Evolutionary conservation across 805 yeast genomes (phyloP).

Genomic region (Danielia reshetovae): DNA sequence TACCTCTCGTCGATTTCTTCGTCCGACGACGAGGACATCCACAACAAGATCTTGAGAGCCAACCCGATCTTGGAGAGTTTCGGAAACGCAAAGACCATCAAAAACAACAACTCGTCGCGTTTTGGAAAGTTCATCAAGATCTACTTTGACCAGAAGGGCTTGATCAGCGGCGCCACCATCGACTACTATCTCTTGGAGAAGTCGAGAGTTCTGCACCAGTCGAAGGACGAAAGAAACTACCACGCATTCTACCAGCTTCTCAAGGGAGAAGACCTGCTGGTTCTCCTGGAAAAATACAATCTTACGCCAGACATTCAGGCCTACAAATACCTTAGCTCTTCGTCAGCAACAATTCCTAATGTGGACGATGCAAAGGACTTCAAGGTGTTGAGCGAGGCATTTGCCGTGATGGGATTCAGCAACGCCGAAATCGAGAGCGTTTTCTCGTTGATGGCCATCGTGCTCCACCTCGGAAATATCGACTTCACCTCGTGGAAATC

Average conservation of each 20-base stretch:
- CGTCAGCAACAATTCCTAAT: constrained; percentile 58
- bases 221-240: constrained; percentile 77
- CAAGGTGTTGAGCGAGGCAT: constrained; percentile 56
- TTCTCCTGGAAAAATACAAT: constrained; percentile 40
- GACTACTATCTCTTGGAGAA: constrained; percentile 94
- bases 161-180: constrained; percentile 82
- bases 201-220: constrained; percentile 82
- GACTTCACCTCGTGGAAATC: constrained; percentile 61
- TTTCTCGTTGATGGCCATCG: constrained; percentile 64
- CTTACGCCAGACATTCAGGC: constrained; percentile 34
- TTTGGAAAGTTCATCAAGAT: constrained; percentile 95
- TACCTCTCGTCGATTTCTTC: constrained; percentile 77
- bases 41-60: constrained; percentile 82
- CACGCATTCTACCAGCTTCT: constrained; percentile 89
- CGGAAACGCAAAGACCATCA: constrained; percentile 94
- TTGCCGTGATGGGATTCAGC: constrained; percentile 69
- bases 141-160: constrained; percentile 60
- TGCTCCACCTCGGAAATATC: constrained; percentile 83
- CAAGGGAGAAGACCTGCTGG: constrained; percentile 53
- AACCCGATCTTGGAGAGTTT: constrained; percentile 94
- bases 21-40: constrained; percentile 46
- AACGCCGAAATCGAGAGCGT: constrained; percentile 52
- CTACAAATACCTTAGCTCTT: constrained; percentile 51
- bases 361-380: constrained; percentile 76
- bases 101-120: constrained; percentile 91